These are phyloP conservation scores for Solanum hybrid DNA, from an alignment of 305 asterid genomes.

Conservation along the genomic window DNA sequence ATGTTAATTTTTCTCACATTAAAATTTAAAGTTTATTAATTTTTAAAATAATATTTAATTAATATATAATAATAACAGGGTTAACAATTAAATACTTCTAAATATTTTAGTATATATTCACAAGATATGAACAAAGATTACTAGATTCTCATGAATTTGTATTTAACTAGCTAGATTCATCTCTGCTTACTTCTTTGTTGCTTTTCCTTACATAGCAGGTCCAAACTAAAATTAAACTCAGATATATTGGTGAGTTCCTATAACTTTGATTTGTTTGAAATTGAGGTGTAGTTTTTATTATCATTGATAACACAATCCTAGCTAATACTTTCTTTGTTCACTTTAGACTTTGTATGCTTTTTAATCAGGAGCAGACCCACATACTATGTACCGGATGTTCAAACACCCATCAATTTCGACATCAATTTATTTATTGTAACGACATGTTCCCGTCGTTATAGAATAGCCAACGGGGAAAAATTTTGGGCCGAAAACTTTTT, in stretches of 20 bases:
- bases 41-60: background rate
- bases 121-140: background rate
- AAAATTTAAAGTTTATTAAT: background rate
- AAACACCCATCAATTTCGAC: too few species aligned
- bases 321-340: background rate
- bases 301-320: background rate
- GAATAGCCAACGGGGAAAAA: too few species aligned
- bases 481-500: too few species aligned
- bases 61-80: background rate
- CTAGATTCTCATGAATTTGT: background rate
- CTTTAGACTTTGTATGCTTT: background rate
- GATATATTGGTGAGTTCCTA: background rate
- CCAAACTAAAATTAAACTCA: background rate
- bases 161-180: background rate
- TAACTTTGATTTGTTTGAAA: background rate
- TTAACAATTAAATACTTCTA: background rate
- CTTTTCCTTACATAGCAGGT: background rate
- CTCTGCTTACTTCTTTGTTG: background rate
- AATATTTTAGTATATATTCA: background rate
- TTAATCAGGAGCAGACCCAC: too few species aligned
- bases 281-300: background rate
- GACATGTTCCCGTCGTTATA: too few species aligned
- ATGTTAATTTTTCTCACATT: background rate
- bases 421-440: too few species aligned
- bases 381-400: too few species aligned